phyloP scores from a whole-genome alignment of 83 land plant species.

The Picea abies region DNA sequence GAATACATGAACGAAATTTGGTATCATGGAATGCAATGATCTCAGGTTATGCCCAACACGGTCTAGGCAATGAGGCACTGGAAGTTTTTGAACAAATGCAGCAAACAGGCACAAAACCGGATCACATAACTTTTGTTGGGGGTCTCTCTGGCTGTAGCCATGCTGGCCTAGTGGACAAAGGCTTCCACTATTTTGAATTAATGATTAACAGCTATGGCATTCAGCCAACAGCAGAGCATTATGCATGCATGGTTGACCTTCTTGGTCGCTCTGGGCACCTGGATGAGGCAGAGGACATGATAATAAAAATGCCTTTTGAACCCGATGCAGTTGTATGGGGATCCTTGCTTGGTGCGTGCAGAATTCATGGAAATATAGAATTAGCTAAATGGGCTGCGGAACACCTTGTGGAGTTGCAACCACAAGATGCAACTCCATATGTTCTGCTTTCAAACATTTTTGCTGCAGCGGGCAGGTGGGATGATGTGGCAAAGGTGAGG shows the following conservation, averaged over 20 bases:
- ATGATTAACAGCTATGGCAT: conserved; percentile 29
- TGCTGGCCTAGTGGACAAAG: conserved; percentile 34
- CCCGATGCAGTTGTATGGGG: conserved; percentile 31
- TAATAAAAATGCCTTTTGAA: conserved; percentile 36
- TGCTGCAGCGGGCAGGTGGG: conserved; percentile 57
- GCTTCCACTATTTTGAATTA: conserved; percentile 29
- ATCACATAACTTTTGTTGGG: conserved; percentile 7
- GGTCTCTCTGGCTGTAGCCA: conserved; percentile 46
- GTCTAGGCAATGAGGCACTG: neutral
- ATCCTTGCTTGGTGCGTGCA: conserved; percentile 39
- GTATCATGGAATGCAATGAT: neutral
- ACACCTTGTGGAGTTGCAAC: conserved; percentile 34
- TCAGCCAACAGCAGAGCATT: conserved; percentile 31
- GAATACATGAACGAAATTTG: neutral
- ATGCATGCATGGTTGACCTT: conserved; percentile 39
- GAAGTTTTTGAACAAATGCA: conserved; percentile 5
- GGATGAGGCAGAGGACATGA: conserved; percentile 24
- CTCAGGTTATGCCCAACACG: conserved; percentile 6
- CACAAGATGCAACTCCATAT: conserved; percentile 57
- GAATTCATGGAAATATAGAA: conserved; percentile 20
- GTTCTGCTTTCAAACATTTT: conserved; percentile 55
- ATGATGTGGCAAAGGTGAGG: conserved; percentile 43
- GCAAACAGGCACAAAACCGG: neutral
- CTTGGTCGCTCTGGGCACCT: conserved; percentile 37
- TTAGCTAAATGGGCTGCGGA: conserved; percentile 36